Base-by-base conservation (phyloP, 2,329 filamentous ascomycete genomes). In the Ilyonectria sp. region DNA sequence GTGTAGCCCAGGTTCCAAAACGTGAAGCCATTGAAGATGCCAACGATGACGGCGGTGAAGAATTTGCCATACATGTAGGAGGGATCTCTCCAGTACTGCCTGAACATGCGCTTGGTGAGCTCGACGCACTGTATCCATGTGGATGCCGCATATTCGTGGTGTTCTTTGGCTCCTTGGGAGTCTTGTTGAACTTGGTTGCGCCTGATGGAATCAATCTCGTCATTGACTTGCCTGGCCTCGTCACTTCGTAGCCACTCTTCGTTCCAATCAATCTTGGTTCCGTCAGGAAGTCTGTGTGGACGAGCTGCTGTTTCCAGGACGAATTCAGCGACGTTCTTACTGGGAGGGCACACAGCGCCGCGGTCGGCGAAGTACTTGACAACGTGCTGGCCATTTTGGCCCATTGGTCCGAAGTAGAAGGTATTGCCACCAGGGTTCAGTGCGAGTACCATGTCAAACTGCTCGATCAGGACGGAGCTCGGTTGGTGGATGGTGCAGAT, bases 21-120 rank as follows among this genome's bases (percentile, higher is more conserved):
- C 4, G 92, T 94, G 81, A 94, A 94, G 23, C 91, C 92, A 80
- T 93, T 94, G 85, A 94, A 93, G 78, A 94, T 89, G 17, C 91
- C 92, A 50, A 93, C 85, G 68, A 94, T 86, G 65, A 93, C 88
- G 4, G 90, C 86, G 37, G 91, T 87, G 79, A 94, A 94, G 29
- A 95, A 82, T 77, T 94, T 94, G 66, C 91, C 90, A 79, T 94
- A 94, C 62, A 94, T 83, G 78, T 95, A 95, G 1, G 89, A 90
- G 0, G 92, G 91, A 69, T 93, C 90, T 15, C 93, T 87, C 92
- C 92, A 94, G 81, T 94, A 91, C 72, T 93, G 89, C 4, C 83
- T 83, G 79, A 94, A 94, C 56, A 92, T 86, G 23, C 93, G 87
- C 77, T 90, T 90, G 4, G 91, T 93, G 21, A 95, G 85, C 75